A percentile compares a stretch with the other conserved stretches of the same genome.
These are phyloP conservation scores for Aspergillus campestris DNA, from an alignment of 495 filamentous ascomycete species.

Conservation along the genomic window DNA sequence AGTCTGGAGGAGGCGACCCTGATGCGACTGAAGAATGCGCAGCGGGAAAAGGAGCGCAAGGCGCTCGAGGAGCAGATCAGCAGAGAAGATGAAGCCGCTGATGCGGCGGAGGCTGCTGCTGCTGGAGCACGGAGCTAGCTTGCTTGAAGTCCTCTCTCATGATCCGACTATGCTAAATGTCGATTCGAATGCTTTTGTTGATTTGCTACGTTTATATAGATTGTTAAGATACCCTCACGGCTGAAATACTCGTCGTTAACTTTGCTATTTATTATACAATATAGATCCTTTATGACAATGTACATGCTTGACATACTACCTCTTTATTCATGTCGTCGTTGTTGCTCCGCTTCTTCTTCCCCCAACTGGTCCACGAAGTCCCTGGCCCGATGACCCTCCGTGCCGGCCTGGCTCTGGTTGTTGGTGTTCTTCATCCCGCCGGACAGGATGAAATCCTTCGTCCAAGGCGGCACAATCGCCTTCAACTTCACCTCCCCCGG, in stretches of 20 bases:
- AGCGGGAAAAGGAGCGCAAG: slow-evolving; percentile 45
- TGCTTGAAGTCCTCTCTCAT: background rate
- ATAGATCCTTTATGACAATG: background rate
- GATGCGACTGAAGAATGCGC: slow-evolving; percentile 53
- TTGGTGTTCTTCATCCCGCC: slow-evolving; percentile 20
- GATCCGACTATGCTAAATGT: background rate
- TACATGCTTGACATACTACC: no score
- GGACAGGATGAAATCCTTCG: slow-evolving; percentile 33
- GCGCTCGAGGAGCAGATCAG: slow-evolving; percentile 48
- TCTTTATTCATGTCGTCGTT: slow-evolving; percentile 19
- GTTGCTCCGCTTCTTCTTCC: slow-evolving; percentile 26
- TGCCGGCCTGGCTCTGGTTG: slow-evolving; percentile 10
- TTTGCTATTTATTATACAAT: slow-evolving; percentile 7
- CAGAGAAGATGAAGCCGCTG: slow-evolving; percentile 41
- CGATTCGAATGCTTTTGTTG: background rate
- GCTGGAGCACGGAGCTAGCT: background rate
- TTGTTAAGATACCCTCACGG: background rate
- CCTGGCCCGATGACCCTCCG: slow-evolving; percentile 26
- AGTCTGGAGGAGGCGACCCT: slow-evolving; percentile 52
- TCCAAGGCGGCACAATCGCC: slow-evolving; percentile 83
- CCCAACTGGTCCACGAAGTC: slow-evolving; percentile 33
- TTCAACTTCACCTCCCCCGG: slow-evolving; percentile 55
- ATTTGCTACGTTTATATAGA: background rate
- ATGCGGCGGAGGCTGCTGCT: slow-evolving; percentile 33
- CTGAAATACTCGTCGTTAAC: background rate